Percentiles rank a stretch among this genome's conserved stretches.
These are phyloP conservation scores for Volutella citrinella DNA, from an alignment of 2,329 filamentous ascomycete species.

Conservation along the genomic window DNA sequence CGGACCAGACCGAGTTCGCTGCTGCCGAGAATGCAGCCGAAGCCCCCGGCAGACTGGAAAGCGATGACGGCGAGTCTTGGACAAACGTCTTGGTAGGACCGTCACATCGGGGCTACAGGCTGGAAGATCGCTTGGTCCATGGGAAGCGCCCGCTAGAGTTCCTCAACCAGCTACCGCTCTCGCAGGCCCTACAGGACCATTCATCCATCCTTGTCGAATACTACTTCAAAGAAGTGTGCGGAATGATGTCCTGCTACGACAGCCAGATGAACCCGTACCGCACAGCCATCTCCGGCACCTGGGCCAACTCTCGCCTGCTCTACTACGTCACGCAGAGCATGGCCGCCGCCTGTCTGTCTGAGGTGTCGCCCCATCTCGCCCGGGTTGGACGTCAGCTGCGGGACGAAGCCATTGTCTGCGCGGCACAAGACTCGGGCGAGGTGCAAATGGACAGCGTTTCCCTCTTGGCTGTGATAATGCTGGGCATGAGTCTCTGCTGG, in stretches of 20 bases:
- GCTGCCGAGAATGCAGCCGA: constrained; percentile 8
- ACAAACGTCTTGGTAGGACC: constrained; percentile 1
- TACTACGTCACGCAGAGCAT: constrained; percentile 62
- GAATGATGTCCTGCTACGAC: constrained; percentile 63
- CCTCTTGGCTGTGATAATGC: constrained; percentile 54
- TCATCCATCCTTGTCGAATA: constrained; percentile 58
- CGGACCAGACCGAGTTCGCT: constrained; percentile 10
- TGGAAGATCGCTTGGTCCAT: constrained; percentile 2
- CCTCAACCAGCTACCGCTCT: constrained; percentile 11
- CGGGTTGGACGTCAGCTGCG: constrained; percentile 44
- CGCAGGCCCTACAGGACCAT: constrained; percentile 31
- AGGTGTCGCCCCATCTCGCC: constrained; percentile 45
- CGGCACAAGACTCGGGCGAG: constrained; percentile 48
- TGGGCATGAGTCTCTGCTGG: constrained; percentile 59
- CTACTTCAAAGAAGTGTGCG: constrained; percentile 62
- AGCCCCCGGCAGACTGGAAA: constrained; percentile 9
- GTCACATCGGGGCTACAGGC: constrained; percentile 1
- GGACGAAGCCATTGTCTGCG: constrained; percentile 47
- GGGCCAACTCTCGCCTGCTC: constrained; percentile 55
- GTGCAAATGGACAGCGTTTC: constrained; percentile 48
- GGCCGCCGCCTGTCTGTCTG: constrained; percentile 59
- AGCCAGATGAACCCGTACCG: constrained; percentile 60
- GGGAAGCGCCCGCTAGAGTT: constrained; percentile 3
- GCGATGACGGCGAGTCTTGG: constrained; percentile 14
- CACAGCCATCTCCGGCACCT: constrained; percentile 54